These are phyloP conservation scores for Ophiostoma novo-ulmi DNA, from an alignment of 2,329 filamentous ascomycete species.

Conservation along the genomic window DNA sequence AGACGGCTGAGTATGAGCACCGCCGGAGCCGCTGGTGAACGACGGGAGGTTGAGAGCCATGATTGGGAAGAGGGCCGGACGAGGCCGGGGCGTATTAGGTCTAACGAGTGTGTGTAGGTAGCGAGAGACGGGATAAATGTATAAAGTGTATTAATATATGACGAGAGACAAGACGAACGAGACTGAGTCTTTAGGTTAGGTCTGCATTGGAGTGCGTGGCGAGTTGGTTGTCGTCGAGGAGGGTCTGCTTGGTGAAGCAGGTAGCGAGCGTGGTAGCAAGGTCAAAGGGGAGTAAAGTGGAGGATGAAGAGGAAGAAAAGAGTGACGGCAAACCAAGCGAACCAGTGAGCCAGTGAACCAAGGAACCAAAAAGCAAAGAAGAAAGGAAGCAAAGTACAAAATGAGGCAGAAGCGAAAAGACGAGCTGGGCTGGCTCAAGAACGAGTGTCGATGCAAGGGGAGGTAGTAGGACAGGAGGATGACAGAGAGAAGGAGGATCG, in stretches of 20 bases:
- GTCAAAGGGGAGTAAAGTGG: neutral
- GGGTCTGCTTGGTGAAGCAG: neutral
- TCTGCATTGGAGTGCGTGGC: neutral
- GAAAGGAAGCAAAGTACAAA: neutral
- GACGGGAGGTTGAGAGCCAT: slow-evolving; percentile 59
- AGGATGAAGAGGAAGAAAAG: neutral
- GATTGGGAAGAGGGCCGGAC: slow-evolving; percentile 32
- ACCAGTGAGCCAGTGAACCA: neutral
- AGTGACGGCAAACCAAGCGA: neutral
- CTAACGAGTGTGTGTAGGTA: neutral
- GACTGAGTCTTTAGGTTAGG: neutral
- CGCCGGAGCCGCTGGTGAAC: slow-evolving; percentile 44
- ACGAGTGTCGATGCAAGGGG: slow-evolving; percentile 19
- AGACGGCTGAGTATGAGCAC: slow-evolving; percentile 75
- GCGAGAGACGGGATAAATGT: neutral
- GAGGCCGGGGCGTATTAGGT: slow-evolving; percentile 15
- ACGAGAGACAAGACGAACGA: neutral
- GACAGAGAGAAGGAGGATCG: slow-evolving; percentile 9
- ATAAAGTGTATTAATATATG: neutral
- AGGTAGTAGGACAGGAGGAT: neutral
- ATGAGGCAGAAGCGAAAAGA: slow-evolving; percentile 17
- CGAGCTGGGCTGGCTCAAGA: slow-evolving; percentile 17
- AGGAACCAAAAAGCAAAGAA: neutral
- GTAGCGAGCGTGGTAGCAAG: slow-evolving; percentile 5
- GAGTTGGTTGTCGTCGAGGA: neutral